phyloP scores from a whole-genome alignment of 192 early-diverging fungal species.

The Coemansia sp. region DNA sequence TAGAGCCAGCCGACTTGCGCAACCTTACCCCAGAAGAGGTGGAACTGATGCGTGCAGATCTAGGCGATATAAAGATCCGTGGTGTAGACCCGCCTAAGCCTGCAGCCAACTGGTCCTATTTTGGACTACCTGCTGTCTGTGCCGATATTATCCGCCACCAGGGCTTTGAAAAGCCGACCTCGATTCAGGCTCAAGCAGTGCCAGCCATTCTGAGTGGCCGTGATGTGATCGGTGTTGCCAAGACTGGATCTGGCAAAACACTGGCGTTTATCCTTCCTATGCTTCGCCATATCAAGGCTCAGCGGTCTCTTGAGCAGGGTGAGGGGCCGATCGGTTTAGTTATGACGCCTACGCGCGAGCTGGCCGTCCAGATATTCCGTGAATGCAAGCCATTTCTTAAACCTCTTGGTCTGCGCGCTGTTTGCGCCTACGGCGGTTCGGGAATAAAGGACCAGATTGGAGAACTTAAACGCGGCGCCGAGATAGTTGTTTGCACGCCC shows the following conservation, averaged over 20 bases:
- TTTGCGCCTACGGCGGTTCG: conserved; percentile 87
- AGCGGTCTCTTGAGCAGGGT: conserved; percentile 68
- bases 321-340: conserved; percentile 86
- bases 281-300: conserved; percentile 93
- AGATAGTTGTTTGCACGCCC: conserved; percentile 91
- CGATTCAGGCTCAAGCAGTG: conserved; percentile 91
- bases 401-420: conserved; percentile 78
- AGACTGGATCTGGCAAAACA: conserved; percentile 92
- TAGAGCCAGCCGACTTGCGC: conserved; percentile 89
- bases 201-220: conserved; percentile 94
- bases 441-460: conserved; percentile 87
- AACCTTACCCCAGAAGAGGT: conserved; percentile 81
- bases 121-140: conserved; percentile 83
- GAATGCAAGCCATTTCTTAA: conserved; percentile 90
- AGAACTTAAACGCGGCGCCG: conserved; percentile 84
- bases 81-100: conserved; percentile 92
- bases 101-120: conserved; percentile 90
- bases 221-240: conserved; percentile 94
- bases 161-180: conserved; percentile 76
- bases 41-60: conserved; percentile 73
- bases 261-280: conserved; percentile 92
- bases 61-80: conserved; percentile 93
- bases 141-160: conserved; percentile 48
- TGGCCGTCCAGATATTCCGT: conserved; percentile 90
- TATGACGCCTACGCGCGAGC: conserved; percentile 91